phyloP scores from a whole-genome alignment of 805 yeast species.

The Pichia heedii region DNA sequence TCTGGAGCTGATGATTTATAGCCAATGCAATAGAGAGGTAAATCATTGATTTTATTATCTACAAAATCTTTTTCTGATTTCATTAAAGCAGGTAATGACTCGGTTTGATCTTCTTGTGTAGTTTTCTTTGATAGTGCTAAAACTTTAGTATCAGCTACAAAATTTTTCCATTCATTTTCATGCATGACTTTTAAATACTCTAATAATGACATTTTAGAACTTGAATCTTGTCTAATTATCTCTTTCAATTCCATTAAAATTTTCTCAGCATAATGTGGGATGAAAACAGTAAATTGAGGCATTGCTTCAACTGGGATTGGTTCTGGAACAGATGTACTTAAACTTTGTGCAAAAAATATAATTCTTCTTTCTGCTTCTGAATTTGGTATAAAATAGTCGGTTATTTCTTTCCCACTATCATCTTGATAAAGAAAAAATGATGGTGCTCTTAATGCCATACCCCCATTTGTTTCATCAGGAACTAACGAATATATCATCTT shows the following conservation, averaged over 20 bases:
- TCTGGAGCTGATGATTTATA: slow-evolving; percentile 59
- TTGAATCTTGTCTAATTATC: slow-evolving; percentile 36
- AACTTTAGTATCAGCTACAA: slow-evolving; percentile 66
- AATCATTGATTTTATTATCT: slow-evolving; percentile 43
- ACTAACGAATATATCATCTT: slow-evolving; percentile 31
- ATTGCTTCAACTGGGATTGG: slow-evolving; percentile 39
- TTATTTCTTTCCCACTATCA: slow-evolving; percentile 31
- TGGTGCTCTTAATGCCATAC: slow-evolving; percentile 30
- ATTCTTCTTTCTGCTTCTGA: slow-evolving; percentile 46
- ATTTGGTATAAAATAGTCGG: slow-evolving; percentile 34
- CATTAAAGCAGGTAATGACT: slow-evolving; percentile 19
- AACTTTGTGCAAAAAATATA: slow-evolving; percentile 44
- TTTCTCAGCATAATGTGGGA: slow-evolving; percentile 46
- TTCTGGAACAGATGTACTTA: slow-evolving; percentile 40
- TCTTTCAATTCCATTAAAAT: slow-evolving; percentile 37
- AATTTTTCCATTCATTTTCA: slow-evolving; percentile 72
- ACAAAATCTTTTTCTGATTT: slow-evolving; percentile 28
- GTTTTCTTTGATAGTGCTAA: slow-evolving; percentile 21
- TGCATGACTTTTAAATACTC: slow-evolving; percentile 71
- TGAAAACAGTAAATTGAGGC: slow-evolving; percentile 42
- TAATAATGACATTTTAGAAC: slow-evolving; percentile 48
- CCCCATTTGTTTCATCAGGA: slow-evolving; percentile 40
- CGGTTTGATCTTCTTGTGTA: neutral
- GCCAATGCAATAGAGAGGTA: slow-evolving; percentile 67
- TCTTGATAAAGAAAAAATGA: slow-evolving; percentile 41